Conservation (phyloP, 23 red algal species). For the Rhodosorus marinus region DNA sequence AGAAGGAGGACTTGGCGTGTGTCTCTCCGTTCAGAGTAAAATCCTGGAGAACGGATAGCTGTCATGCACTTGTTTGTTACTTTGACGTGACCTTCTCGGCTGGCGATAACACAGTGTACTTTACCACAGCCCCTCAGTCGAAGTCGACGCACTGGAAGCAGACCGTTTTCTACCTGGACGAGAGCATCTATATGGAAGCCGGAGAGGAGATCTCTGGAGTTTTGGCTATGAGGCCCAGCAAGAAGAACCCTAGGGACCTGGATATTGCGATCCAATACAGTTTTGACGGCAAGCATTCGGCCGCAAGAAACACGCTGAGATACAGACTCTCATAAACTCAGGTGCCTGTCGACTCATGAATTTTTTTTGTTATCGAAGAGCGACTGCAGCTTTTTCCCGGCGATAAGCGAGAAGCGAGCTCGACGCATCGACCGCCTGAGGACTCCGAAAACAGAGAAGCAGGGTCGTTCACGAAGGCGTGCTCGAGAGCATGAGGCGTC, state of each 20-base stretch:
- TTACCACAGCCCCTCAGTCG: constrained; percentile 58
- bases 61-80: constrained; percentile 76
- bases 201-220: constrained; percentile 65
- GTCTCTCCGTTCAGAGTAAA: constrained; percentile 52
- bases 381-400: too few relatives aligned
- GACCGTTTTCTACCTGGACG: constrained; percentile 90
- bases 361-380: too few relatives aligned
- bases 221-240: constrained; percentile 60
- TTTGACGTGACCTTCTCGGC: constrained; percentile 84
- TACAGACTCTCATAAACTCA: constrained; percentile 8
- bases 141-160: constrained; percentile 94
- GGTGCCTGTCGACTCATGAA: neutral
- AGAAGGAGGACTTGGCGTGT: constrained; percentile 40
- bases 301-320: constrained; percentile 3
- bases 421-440: too few relatives aligned
- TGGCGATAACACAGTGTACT: constrained; percentile 55
- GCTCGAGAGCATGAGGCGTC: too few relatives aligned
- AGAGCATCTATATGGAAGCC: constrained; percentile 32
- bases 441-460: too few relatives aligned
- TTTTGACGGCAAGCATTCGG: constrained; percentile 25
- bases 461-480: too few relatives aligned
- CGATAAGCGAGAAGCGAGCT: too few relatives aligned
- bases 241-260: constrained; percentile 80
- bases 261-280: constrained; percentile 78
- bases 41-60: constrained; percentile 60